Evolutionary conservation across 441 rosid species (phyloP), one percentile per base, ranked within the genome.

Genomic region (Isatis lusitanica): DNA sequence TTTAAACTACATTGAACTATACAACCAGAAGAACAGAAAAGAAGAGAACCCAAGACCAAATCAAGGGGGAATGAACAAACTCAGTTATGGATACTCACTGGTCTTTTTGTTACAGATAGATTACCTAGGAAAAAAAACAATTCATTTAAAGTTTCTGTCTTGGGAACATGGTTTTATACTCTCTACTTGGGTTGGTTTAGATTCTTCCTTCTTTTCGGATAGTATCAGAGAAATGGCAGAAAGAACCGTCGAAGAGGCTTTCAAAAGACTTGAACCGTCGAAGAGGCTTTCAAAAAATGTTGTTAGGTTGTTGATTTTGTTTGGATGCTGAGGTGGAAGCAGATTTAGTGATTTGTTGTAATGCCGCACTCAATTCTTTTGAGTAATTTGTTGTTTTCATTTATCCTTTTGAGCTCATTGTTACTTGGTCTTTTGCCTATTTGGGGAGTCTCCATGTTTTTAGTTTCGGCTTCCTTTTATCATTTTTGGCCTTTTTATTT

Each of bases 151-250:
- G 57, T 69, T 69, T 69, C 74, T 69, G 46, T 57, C 74, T 69
- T 58, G 66, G 66, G 66, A 69, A 46, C 74, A 69, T 69, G 21
- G 46, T 31, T 69, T 30, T 43, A 43, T 57, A 56, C 63, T 43
- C 63, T 43, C 62, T 67, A 53, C 62, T 52, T 67, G 62, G 71
- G 71, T 52, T 67, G 71, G 71, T 67, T 67, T 67, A 39, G 71
- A 40, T 53, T 40, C 71, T 53, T 53, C 31, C 18, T 8, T 69
- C 33, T 16, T 47, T 16, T 6, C 43, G 69, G 69, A 7, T 69
- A 69, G 74, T 48, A 8, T 46, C 33, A 46, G 56, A 46, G 68
- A 62, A 51, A 21, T 47, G 58, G 57, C 69, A 47, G 68, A 63
- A n/a, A 66, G 36, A 36, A 36, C 59, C 17, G 39, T 67, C 7